Base-by-base conservation (phyloP, 2,329 filamentous ascomycete species). In the Aspergillus udagawae region DNA sequence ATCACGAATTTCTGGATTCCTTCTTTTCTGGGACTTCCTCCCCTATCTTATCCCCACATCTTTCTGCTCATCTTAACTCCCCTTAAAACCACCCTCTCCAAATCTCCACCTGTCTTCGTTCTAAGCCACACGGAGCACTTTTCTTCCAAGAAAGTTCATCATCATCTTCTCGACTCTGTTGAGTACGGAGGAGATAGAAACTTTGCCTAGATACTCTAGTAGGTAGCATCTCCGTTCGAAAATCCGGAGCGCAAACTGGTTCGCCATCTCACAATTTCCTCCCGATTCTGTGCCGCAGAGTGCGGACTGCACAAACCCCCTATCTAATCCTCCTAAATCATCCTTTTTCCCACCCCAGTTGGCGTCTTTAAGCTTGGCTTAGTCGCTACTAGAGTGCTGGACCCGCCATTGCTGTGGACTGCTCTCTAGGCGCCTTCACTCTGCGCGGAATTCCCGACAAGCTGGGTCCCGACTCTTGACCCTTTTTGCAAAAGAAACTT, bases 351-450 rank as follows among this genome's bases (percentile, higher is more conserved):
- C 53, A 55, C 55, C 50, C 59, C 60, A 53, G 54, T 62, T 64
- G 56, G 58, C 61, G 56, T 55, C 62, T 63, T 67, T 65, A 67
- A 67, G 65, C 65, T 65, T 67, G 65, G 65, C 61, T 63, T 64
- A 65, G 60, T 65, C 58, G 44, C 44, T 47, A 58, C 32, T 35
- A 35, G 32, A 35, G 32, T 38, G 14, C 59, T 66, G 63, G 65
- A 65, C 65, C 65, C 65, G 65, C 65, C 55, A 61, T 62, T 64
- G 60, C 65, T 65, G 64, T 65, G 63, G 62, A 64, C 60, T 63
- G 55, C 55, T 54, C 60, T 62, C 53, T 60, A 63, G 61, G 63
- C 65, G 62, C 61, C 59, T 64, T 55, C 60, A 58, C 54, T 62
- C 52, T 60, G 62, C 62, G 63, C 61, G 59, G 63, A 63, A 60